These are phyloP conservation scores for Colletotrichum viniferum DNA, from an alignment of 2,329 filamentous ascomycete genomes.

Conservation along the genomic window DNA sequence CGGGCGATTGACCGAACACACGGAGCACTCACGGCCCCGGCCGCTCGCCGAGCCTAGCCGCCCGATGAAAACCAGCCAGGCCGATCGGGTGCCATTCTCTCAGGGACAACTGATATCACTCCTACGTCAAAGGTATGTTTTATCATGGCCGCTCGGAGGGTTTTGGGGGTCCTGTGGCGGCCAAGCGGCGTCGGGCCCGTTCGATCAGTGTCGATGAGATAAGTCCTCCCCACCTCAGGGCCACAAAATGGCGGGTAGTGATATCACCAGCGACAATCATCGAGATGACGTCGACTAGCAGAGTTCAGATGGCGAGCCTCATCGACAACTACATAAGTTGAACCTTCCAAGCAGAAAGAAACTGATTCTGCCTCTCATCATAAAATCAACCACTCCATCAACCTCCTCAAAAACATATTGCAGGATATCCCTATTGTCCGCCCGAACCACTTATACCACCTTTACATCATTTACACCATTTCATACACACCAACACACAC, in stretches of 20 bases:
- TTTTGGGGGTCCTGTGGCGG: not conserved
- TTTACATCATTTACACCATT: not conserved
- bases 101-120: conserved; percentile 11
- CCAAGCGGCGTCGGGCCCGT: not conserved
- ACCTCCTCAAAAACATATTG: not conserved
- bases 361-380: not conserved
- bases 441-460: not conserved
- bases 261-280: conserved; percentile 17
- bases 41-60: not conserved
- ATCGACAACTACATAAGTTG: conserved; percentile 11
- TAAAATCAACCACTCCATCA: not conserved
- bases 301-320: conserved; percentile 7
- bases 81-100: not conserved
- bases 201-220: conserved; percentile 18
- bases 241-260: conserved; percentile 21
- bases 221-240: conserved; percentile 6
- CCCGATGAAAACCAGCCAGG: not conserved
- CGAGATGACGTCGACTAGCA: conserved; percentile 18
- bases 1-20: not conserved
- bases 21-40: not conserved
- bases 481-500: not conserved
- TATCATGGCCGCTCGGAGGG: not conserved
- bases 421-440: no score
- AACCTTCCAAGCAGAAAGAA: not conserved
- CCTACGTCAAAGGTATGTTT: conserved; percentile 8